Evolutionary conservation across 805 yeast genomes (phyloP), one percentile per base, ranked within the genome.

Genomic region (Clavispora carvajalis): DNA sequence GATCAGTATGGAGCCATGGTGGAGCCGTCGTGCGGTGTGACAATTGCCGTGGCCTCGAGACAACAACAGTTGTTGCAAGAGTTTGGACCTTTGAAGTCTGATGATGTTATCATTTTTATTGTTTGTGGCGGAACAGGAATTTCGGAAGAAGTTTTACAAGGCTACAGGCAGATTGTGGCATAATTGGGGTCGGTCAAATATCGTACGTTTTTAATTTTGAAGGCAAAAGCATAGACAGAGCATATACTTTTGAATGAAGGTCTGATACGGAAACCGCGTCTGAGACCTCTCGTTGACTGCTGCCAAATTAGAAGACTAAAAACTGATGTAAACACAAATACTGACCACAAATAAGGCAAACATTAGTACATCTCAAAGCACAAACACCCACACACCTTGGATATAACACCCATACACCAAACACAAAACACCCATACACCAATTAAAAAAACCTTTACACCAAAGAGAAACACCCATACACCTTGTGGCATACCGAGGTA

Each of bases 1-100:
- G 65, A 62, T 39, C 36, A 21, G 1, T 51, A 54, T 26, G 53
- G 49, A 2, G 43, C 36, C n/a, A 18, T 53, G 4, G 58, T 59
- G 7, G 67, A 62, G 40, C 65, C 65, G 2, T 65, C 68, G 7
- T 62, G 67, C 53, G 66, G 66, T 4, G 67, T 63, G 10, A 42
- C 65, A 1, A 19, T 55, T 1, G 43, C 51, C 2, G 39, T 48
- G 10, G 53, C 55, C 1, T 40, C 42, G 21, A 40, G 49, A 6
- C 43, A 44, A 10, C 18, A 37, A 23, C 47, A 52, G 9, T 28
- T 54, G 15, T 41, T 58, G 24, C 47, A 39, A 4, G 40, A 37
- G 8, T 43, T 59, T 44, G 48, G 51, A 18, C 23, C 31, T 9
- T 43, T 52, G 34, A 13, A 25, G n/a, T 28, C 30, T 1, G 60